phyloP scores from a whole-genome alignment of 73 alveolate species.

The Paramecium pentaurelia region DNA sequence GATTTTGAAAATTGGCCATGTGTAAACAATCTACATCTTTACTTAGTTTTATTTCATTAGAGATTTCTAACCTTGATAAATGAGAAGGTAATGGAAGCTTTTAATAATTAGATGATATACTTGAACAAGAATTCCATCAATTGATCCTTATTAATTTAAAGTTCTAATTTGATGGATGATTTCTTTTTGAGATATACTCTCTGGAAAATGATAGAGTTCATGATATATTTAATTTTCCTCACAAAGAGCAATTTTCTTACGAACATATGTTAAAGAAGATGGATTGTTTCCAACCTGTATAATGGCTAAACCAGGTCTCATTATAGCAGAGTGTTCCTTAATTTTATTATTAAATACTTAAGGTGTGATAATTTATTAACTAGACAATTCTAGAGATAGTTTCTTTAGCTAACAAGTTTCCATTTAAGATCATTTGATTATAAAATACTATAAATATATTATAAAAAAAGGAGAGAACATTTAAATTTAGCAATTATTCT shows the following conservation, averaged over 20 bases:
- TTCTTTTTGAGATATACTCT: not conserved
- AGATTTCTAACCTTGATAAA: slow-evolving; percentile 59
- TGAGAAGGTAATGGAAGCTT: slow-evolving; percentile 80
- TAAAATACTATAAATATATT: not conserved
- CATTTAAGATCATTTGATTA: slow-evolving; percentile 5
- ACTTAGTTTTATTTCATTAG: slow-evolving; percentile 55
- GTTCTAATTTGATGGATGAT: not conserved
- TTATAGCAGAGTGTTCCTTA: not conserved
- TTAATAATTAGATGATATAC: not conserved
- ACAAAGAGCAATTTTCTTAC: slow-evolving; percentile 21
- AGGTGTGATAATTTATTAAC: not conserved
- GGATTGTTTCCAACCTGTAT: slow-evolving; percentile 49
- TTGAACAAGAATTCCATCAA: slow-evolving; percentile 71
- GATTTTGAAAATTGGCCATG: not conserved
- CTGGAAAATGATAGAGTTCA: slow-evolving; percentile 28
- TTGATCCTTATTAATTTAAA: slow-evolving; percentile 11
- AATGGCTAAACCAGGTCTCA: slow-evolving; percentile 52
- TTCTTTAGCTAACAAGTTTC: not conserved
- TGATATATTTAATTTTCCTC: not conserved
- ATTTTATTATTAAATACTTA: not conserved
- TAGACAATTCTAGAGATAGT: not conserved
- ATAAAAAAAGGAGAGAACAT: not conserved
- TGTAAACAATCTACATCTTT: slow-evolving; percentile 75
- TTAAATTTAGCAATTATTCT: not conserved
- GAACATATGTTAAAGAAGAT: slow-evolving; percentile 31